phyloP scores from a whole-genome alignment of 345 rosid species.

The Pistacia integerrima region DNA sequence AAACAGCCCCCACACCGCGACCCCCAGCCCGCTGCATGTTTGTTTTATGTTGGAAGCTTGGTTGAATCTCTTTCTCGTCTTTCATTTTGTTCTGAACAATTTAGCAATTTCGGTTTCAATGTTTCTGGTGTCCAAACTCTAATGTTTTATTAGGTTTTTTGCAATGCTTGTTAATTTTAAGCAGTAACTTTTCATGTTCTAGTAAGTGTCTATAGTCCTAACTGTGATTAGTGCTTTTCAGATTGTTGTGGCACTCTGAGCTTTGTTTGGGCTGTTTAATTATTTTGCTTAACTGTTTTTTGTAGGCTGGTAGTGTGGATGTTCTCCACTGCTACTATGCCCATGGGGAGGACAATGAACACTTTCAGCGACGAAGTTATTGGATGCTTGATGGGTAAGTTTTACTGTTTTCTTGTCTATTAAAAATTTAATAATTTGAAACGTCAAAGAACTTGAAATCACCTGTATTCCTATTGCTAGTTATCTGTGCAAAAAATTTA shows the following conservation, averaged over 20 bases:
- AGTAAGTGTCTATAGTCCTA: neutral
- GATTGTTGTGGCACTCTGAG: neutral
- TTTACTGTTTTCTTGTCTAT: slow-evolving; percentile 16
- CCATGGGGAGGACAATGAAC: slow-evolving; percentile 85
- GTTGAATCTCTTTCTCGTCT: neutral
- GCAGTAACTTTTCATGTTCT: neutral
- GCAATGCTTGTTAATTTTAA: neutral
- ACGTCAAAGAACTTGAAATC: neutral
- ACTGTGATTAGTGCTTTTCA: neutral
- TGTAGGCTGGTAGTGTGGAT: slow-evolving; percentile 83
- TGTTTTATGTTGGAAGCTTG: neutral
- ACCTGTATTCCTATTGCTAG: neutral
- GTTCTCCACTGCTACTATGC: slow-evolving; percentile 96
- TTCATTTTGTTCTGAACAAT: neutral
- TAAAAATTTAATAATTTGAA: neutral
- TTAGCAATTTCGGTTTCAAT: neutral
- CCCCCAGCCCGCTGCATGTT: neutral
- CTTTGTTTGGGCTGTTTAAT: neutral
- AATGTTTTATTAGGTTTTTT: neutral
- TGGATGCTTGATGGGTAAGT: slow-evolving; percentile 97
- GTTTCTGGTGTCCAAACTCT: neutral
- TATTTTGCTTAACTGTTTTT: slow-evolving; percentile 5
- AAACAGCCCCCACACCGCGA: too few relatives aligned
- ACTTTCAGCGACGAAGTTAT: slow-evolving; percentile 83
- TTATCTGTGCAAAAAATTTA: neutral